Evolutionary conservation across 495 filamentous ascomycete species (phyloP), one percentile per base, ranked within the genome.

Genomic region (Penicillium herquei): DNA sequence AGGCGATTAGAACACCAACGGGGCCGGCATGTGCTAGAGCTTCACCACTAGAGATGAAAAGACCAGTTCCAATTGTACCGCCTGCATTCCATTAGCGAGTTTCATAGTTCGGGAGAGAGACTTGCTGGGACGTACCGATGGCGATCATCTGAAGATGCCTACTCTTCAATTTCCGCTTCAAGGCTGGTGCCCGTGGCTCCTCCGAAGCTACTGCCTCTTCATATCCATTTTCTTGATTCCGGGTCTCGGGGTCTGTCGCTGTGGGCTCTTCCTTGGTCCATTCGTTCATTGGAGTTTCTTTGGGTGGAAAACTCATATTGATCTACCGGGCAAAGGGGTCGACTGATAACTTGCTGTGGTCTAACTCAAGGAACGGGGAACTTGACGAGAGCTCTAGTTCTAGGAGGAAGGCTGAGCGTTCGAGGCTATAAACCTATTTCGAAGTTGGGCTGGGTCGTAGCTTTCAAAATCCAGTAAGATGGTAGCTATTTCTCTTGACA

Each of bases 31-130:
- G 78, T 16, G 78, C 72, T 44, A 89, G 78, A 6, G 84, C 84
- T 45, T 71, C 73, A 30, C 86, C 85, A 52, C 81, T 88, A 49
- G 86, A 84, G 32, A 89, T 69, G 74, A 89, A 89, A 34, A 89
- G 73, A 54, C 85, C 86, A 10, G 85, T 89, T 13, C 87, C 88
- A 58, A 90, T 85, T 10, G 87, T 87, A 44, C 86, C 87, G 60
- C 88, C 87, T 51, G 79, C 32, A n/a, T n/a, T n/a, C n/a, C n/a
- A 81, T 79, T 61, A 31, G 16, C 3, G 42, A 30, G 5, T 83
- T 11, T 3, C 4, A 44, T 11, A 44, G 11, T 8, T 7, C 3
- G 9, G 13, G 7, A 10, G 12, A 4, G 16, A 8, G 12, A 2
- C 30, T 21, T 13, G 49, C 17, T 26, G 17, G 21, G 14, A 59